Evolutionary conservation across 306 rosid species (phyloP).

Genomic region (Inga leiocalycina): DNA sequence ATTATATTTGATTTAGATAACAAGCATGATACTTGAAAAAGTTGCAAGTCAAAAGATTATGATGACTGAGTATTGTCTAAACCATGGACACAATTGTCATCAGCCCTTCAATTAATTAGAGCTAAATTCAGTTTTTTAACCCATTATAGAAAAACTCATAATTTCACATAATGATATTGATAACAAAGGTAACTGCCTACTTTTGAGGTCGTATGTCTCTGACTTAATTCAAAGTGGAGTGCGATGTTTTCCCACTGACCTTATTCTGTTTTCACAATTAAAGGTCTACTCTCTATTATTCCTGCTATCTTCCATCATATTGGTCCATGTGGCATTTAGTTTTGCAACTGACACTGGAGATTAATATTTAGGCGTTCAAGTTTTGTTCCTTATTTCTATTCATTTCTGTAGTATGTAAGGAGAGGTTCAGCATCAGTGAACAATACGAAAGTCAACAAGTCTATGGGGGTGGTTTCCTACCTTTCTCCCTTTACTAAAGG

Average conservation of each 20-base stretch:
- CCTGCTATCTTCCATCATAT: not conserved
- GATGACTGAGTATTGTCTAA: not conserved
- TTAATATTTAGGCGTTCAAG: slow-evolving; percentile 12
- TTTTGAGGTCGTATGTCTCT: not conserved
- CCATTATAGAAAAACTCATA: not conserved
- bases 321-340: slow-evolving; percentile 13
- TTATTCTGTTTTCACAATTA: not conserved
- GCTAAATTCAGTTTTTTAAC: not conserved
- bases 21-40: not conserved
- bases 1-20: not conserved
- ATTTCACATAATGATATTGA: not conserved
- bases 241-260: not conserved
- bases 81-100: not conserved
- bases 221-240: slow-evolving; percentile 1
- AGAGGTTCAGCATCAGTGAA: slow-evolving; percentile 37
- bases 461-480: slow-evolving; percentile 36
- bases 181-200: not conserved
- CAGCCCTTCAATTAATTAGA: not conserved
- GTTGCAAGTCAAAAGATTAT: not conserved
- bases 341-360: slow-evolving; percentile 9
- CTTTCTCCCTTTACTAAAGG: slow-evolving; percentile 38
- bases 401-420: slow-evolving; percentile 51
- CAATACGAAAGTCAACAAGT: slow-evolving; percentile 37
- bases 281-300: not conserved
- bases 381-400: slow-evolving; percentile 29